phyloP scores from a whole-genome alignment of 345 rosid species.

The Geranium rotundifolium region DNA sequence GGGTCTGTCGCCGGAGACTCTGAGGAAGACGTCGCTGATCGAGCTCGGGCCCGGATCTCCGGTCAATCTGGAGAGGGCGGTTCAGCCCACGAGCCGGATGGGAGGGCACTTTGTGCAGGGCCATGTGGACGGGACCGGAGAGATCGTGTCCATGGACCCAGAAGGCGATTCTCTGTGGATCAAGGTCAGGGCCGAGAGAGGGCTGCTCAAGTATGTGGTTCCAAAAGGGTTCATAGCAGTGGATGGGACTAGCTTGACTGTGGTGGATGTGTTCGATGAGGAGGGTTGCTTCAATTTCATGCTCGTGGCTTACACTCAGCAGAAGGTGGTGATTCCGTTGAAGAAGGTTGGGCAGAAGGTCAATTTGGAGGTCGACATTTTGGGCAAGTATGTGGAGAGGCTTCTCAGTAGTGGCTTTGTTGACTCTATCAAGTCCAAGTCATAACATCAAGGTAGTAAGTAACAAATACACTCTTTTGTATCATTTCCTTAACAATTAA shows the following conservation, averaged over 20 bases:
- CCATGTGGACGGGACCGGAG: slow-evolving; percentile 86
- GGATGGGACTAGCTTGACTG: slow-evolving; percentile 91
- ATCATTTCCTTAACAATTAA: too few relatives aligned
- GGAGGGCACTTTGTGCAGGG: slow-evolving; percentile 96
- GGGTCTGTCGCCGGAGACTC: slow-evolving; percentile 69
- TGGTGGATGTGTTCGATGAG: slow-evolving; percentile 68
- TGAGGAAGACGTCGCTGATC: slow-evolving; percentile 58
- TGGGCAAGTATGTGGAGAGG: slow-evolving; percentile 93
- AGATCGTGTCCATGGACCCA: slow-evolving; percentile 43
- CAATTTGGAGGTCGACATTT: slow-evolving; percentile 82
- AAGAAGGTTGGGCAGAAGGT: slow-evolving; percentile 76
- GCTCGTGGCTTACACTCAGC: slow-evolving; percentile 75
- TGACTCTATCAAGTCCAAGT: slow-evolving; percentile 31
- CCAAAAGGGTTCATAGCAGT: slow-evolving; percentile 84
- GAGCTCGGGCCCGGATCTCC: slow-evolving; percentile 56
- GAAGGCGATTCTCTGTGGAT: slow-evolving; percentile 85
- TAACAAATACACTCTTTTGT: too few relatives aligned
- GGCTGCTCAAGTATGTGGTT: slow-evolving; percentile 52
- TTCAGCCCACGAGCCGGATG: slow-evolving; percentile 64
- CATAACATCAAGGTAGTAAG: too few relatives aligned
- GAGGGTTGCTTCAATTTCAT: slow-evolving; percentile 73
- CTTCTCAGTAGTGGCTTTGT: slow-evolving; percentile 50
- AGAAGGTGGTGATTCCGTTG: slow-evolving; percentile 60
- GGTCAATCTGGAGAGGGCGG: slow-evolving; percentile 84
- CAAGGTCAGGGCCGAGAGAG: slow-evolving; percentile 48